phyloP scores from a whole-genome alignment of 441 rosid genomes.

The Erodium texanum region DNA sequence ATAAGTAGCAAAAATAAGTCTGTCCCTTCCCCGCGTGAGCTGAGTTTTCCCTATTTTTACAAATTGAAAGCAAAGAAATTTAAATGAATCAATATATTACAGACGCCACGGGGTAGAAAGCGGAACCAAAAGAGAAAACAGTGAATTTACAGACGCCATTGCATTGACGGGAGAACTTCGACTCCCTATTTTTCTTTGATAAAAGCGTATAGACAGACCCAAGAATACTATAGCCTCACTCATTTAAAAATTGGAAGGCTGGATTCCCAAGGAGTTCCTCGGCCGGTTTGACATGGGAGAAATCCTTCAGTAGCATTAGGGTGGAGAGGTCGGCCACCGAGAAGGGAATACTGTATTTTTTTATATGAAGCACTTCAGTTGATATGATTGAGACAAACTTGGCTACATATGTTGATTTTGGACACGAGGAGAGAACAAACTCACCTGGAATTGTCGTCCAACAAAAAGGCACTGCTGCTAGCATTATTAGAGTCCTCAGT shows the following conservation, averaged over 20 bases:
- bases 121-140: constrained; percentile 9
- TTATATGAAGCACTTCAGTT: constrained; percentile 18
- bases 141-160: constrained; percentile 24
- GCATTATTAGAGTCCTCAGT: constrained; percentile 90
- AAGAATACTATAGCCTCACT: constrained; percentile 31
- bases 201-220: not conserved
- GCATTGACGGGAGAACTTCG: too few relatives aligned
- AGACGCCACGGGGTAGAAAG: constrained; percentile 24
- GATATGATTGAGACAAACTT: not conserved
- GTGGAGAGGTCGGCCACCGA: constrained; percentile 80
- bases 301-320: constrained; percentile 79
- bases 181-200: too few relatives aligned
- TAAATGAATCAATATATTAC: constrained; percentile 31
- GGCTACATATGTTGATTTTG: not conserved
- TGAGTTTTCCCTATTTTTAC: constrained; percentile 19
- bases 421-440: constrained; percentile 14
- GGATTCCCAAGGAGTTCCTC: constrained; percentile 79
- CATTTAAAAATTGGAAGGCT: constrained; percentile 79
- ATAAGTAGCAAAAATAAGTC: not conserved
- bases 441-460: constrained; percentile 94
- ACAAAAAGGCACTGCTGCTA: constrained; percentile 74
- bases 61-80: constrained; percentile 24
- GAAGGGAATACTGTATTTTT: constrained; percentile 80
- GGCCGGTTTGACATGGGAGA: constrained; percentile 72
- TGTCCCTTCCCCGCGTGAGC: constrained; percentile 22